phyloP scores from a whole-genome alignment of 2,329 filamentous ascomycete species.

The Fusarium xyrophilum region DNA sequence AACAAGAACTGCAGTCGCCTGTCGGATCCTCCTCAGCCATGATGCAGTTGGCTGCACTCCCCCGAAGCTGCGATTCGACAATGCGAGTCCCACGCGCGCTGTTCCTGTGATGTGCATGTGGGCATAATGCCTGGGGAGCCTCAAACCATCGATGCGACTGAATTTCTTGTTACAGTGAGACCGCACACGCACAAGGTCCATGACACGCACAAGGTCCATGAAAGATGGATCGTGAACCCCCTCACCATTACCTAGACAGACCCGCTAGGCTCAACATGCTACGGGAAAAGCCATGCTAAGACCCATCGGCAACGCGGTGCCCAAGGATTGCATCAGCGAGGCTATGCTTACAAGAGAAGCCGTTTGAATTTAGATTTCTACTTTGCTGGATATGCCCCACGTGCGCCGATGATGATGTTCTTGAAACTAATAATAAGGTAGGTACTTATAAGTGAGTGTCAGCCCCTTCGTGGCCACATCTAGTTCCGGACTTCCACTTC shows the following conservation, averaged over 20 bases:
- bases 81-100: conserved; percentile 20
- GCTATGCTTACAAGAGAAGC: conserved; percentile 18
- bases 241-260: conserved; percentile 18
- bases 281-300: conserved; percentile 16
- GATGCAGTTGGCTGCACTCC: background rate
- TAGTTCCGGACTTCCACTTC: conserved; percentile 1
- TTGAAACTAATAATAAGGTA: too few species aligned
- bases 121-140: conserved; percentile 20
- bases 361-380: conserved; percentile 13
- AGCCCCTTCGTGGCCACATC: conserved; percentile 17
- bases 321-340: conserved; percentile 27
- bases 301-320: background rate
- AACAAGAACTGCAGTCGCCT: conserved; percentile 18
- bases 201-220: conserved; percentile 5
- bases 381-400: conserved; percentile 12
- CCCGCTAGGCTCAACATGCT: conserved; percentile 1
- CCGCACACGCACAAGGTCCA: conserved; percentile 13
- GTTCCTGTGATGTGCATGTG: conserved; percentile 32
- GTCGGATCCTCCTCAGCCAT: background rate
- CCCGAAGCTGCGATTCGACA: conserved; percentile 7
- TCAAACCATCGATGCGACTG: conserved; percentile 1
- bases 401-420: conserved; percentile 12
- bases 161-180: conserved; percentile 11
- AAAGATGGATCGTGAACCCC: conserved; percentile 26
- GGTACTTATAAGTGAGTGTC: conserved; percentile 27